Conservation (phyloP, 768 basidiomycete species). For the Pleurotus citrinopileatus region DNA sequence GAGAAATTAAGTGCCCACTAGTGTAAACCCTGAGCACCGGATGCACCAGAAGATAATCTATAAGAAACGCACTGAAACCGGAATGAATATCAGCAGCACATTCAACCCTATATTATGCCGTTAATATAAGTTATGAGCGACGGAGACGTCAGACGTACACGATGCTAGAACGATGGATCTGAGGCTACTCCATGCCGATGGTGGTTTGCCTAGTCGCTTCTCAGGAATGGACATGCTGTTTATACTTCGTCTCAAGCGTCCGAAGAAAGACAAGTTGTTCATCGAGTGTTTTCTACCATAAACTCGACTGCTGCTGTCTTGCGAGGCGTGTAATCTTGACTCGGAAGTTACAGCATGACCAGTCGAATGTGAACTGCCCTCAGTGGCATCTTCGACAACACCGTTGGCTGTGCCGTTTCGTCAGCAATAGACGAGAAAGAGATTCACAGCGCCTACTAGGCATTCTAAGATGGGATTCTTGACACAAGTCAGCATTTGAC, state of each 20-base stretch:
- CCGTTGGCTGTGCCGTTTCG: no score
- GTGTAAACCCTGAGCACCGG: background rate
- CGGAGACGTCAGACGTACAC: conserved; percentile 37
- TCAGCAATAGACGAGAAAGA: no score
- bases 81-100: conserved; percentile 68
- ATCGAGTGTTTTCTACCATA: background rate
- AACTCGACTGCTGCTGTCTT: no score
- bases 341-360: no score
- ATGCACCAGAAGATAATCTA: conserved; percentile 3
- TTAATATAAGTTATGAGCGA: background rate
- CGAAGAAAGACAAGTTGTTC: no score
- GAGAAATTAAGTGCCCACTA: conserved; percentile 77
- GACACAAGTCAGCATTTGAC: no score
- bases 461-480: no score
- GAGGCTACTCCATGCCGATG: conserved; percentile 43
- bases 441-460: no score
- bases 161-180: conserved; percentile 53
- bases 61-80: conserved; percentile 51
- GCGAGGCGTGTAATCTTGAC: no score
- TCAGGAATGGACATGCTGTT: conserved; percentile 34
- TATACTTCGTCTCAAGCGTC: background rate
- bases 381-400: no score
- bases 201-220: conserved; percentile 40
- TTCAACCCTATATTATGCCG: conserved; percentile 58
- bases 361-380: no score